These are phyloP conservation scores for Picea sitchensis DNA, from an alignment of 75 land plant species.

Conservation along the genomic window DNA sequence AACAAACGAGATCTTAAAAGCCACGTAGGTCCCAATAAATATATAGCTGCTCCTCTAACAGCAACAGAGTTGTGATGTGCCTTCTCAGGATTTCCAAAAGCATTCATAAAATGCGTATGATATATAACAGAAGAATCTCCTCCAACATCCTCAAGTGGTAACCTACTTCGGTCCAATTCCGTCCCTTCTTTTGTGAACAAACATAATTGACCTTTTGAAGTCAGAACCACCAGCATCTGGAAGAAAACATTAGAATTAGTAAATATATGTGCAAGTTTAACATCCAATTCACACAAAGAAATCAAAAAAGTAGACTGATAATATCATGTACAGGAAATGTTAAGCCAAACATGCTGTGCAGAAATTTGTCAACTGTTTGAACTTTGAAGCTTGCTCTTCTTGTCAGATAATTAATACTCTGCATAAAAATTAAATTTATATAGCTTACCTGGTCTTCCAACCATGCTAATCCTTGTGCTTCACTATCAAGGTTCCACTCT, in stretches of 20 bases:
- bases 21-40: slow-evolving; percentile 74
- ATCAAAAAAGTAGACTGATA: not conserved
- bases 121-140: slow-evolving; percentile 57
- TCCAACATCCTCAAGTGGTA: slow-evolving; percentile 42
- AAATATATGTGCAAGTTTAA: slow-evolving; percentile 1
- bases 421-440: not conserved
- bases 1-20: slow-evolving; percentile 84
- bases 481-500: slow-evolving; percentile 83
- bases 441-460: slow-evolving; percentile 81
- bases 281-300: not conserved
- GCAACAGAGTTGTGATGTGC: slow-evolving; percentile 81
- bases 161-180: slow-evolving; percentile 66
- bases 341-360: not conserved
- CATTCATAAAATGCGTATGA: slow-evolving; percentile 74
- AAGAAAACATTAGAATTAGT: slow-evolving; percentile 5
- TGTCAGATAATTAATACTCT: not conserved
- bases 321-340: not conserved
- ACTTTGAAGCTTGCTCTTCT: not conserved
- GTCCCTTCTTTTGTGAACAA: slow-evolving; percentile 83
- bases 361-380: not conserved
- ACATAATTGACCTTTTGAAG: slow-evolving; percentile 66
- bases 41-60: slow-evolving; percentile 82
- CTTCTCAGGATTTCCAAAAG: slow-evolving; percentile 93
- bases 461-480: slow-evolving; percentile 89
- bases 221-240: slow-evolving; percentile 88